These are phyloP conservation scores for Coemansia sp. DNA, from an alignment of 192 early-diverging fungal species.

Conservation along the genomic window DNA sequence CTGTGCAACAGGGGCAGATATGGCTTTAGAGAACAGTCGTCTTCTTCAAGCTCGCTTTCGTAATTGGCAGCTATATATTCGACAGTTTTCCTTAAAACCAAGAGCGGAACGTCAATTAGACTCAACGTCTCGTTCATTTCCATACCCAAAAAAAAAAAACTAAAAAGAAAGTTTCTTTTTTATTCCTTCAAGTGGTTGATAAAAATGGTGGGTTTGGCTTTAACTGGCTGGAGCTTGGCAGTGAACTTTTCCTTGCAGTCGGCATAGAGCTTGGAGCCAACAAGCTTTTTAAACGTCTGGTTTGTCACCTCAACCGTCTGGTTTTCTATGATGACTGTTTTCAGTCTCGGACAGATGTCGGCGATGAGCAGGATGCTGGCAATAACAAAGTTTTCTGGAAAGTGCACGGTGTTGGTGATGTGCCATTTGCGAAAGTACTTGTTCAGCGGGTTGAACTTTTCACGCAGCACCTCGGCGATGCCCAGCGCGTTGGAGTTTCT, in stretches of 20 bases:
- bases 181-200: no score
- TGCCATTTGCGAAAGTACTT: background rate
- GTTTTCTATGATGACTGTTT: background rate
- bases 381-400: slow-evolving; percentile 9
- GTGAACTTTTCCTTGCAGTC: background rate
- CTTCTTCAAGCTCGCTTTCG: no score
- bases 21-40: no score
- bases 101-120: no score
- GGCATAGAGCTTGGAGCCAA: slow-evolving; percentile 1
- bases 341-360: slow-evolving; percentile 1
- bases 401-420: slow-evolving; percentile 4
- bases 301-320: background rate
- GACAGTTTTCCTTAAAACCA: no score
- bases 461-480: background rate
- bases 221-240: background rate
- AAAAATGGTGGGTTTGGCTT: no score
- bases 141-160: slow-evolving; percentile 1
- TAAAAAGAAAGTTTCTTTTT: slow-evolving; percentile 3
- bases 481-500: background rate
- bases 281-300: background rate
- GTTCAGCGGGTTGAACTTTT: background rate
- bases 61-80: no score
- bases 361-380: slow-evolving; percentile 2
- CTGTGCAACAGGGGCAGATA: no score
- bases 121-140: no score